Evolutionary conservation across 2,329 filamentous ascomycete species (phyloP).

Genomic region (Beauveria brongniartii): DNA sequence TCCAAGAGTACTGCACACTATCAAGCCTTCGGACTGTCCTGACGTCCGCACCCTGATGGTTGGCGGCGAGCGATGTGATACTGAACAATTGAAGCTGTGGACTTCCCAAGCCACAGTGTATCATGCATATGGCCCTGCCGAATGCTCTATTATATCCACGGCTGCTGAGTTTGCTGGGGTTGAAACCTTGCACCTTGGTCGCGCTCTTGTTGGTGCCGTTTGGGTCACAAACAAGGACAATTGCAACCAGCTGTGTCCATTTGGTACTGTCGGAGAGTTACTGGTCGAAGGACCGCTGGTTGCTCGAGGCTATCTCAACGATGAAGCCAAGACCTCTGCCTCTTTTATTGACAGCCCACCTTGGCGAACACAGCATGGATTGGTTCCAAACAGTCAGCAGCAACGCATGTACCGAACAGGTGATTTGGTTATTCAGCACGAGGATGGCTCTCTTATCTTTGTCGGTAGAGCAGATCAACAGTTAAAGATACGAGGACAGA

Average conservation of each 20-base stretch:
- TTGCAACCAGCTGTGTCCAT: slow-evolving; percentile 15
- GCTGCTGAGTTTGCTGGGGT: slow-evolving; percentile 15
- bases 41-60: neutral
- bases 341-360: slow-evolving; percentile 20
- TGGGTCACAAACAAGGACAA: slow-evolving; percentile 21
- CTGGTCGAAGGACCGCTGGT: slow-evolving; percentile 37
- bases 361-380: slow-evolving; percentile 13
- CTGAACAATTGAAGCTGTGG: neutral
- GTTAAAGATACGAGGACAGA: neutral
- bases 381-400: neutral
- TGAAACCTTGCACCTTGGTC: slow-evolving; percentile 11
- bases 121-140: slow-evolving; percentile 24
- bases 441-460: neutral
- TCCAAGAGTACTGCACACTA: slow-evolving; percentile 9
- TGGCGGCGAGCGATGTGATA: neutral
- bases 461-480: neutral
- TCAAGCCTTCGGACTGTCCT: neutral
- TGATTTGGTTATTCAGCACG: slow-evolving; percentile 7
- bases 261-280: slow-evolving; percentile 25
- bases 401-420: slow-evolving; percentile 9
- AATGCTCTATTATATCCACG: slow-evolving; percentile 14
- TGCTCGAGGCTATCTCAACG: slow-evolving; percentile 40
- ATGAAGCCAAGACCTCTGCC: slow-evolving; percentile 22
- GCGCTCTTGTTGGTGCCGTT: neutral
- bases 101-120: neutral